phyloP scores from a whole-genome alignment of 2,329 filamentous ascomycete species.

The Cladophialophora immunda region DNA sequence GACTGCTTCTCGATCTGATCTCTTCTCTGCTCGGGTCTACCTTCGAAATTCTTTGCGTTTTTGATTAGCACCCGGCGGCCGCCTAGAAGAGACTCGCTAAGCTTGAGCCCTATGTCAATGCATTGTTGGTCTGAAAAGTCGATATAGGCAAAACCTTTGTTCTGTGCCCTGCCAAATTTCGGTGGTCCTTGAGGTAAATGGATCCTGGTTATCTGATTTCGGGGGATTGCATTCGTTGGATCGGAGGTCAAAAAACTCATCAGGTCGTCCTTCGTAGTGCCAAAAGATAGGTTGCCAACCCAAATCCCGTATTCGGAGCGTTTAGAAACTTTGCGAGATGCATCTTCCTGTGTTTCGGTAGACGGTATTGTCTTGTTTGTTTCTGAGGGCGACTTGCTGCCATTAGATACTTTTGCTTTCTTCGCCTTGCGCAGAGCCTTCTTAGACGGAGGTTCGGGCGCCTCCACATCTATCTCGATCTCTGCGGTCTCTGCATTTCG shows the following conservation, averaged over 20 bases:
- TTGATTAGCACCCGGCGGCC: slow-evolving; percentile 91
- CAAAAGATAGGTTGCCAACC: slow-evolving; percentile 96
- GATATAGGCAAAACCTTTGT: slow-evolving; percentile 96
- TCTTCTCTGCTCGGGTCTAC: slow-evolving; percentile 72
- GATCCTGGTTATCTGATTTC: slow-evolving; percentile 80
- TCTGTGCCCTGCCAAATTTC: slow-evolving; percentile 67
- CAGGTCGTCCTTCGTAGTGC: slow-evolving; percentile 75
- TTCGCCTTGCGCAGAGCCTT: slow-evolving; percentile 89
- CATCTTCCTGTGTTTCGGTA: slow-evolving; percentile 41
- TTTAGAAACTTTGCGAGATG: slow-evolving; percentile 47
- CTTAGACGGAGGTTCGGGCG: slow-evolving; percentile 95
- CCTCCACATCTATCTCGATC: slow-evolving; percentile 86
- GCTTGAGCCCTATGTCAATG: slow-evolving; percentile 77
- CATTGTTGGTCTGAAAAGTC: slow-evolving; percentile 78
- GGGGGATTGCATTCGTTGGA: slow-evolving; percentile 52
- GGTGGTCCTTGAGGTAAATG: slow-evolving; percentile 73
- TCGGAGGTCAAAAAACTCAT: slow-evolving; percentile 72
- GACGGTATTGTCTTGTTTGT: slow-evolving; percentile 37
- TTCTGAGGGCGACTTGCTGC: slow-evolving; percentile 42
- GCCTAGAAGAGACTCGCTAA: slow-evolving; percentile 82
- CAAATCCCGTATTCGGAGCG: slow-evolving; percentile 88
- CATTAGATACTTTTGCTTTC: slow-evolving; percentile 60
- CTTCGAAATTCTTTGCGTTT: slow-evolving; percentile 87
- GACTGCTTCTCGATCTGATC: slow-evolving; percentile 49
- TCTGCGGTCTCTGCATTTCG: slow-evolving; percentile 53